Conservation (phyloP, 176 grass and related monocot species). For the Saccharum officinarum region DNA sequence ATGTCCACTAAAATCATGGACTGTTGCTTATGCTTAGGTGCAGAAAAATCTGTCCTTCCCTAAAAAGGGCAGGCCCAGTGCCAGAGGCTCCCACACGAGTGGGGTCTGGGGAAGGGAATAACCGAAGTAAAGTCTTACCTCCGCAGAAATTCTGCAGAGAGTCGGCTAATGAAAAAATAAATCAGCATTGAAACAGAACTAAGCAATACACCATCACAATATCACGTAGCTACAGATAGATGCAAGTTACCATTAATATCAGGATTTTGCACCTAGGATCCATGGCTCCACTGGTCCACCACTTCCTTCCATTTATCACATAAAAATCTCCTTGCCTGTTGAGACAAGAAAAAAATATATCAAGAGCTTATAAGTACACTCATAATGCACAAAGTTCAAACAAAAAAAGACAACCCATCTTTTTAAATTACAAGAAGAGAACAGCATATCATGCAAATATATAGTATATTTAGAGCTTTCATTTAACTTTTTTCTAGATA, state of each 20-base stretch:
- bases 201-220: no score
- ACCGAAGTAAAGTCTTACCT: no score
- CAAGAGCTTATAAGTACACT: not conserved
- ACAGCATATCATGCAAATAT: not conserved
- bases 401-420: not conserved
- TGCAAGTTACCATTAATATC: slow-evolving; percentile 80
- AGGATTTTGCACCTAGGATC: slow-evolving; percentile 95
- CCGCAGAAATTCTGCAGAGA: no score
- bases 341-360: not conserved
- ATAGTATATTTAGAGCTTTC: not conserved
- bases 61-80: no score
- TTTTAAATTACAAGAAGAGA: not conserved
- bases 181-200: slow-evolving; percentile 10
- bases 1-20: slow-evolving; percentile 95
- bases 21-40: slow-evolving; percentile 85
- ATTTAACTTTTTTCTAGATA: no score
- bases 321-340: slow-evolving; percentile 84
- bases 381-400: not conserved
- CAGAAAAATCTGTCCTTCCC: slow-evolving; percentile 93
- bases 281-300: slow-evolving; percentile 99
- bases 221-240: not conserved
- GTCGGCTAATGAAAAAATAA: slow-evolving; percentile 33
- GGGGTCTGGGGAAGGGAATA: no score
- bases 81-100: no score
- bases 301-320: slow-evolving; percentile 87